Base-by-base conservation (phyloP, 371 early-diverging fungal genomes). In the Smittium culicis region DNA sequence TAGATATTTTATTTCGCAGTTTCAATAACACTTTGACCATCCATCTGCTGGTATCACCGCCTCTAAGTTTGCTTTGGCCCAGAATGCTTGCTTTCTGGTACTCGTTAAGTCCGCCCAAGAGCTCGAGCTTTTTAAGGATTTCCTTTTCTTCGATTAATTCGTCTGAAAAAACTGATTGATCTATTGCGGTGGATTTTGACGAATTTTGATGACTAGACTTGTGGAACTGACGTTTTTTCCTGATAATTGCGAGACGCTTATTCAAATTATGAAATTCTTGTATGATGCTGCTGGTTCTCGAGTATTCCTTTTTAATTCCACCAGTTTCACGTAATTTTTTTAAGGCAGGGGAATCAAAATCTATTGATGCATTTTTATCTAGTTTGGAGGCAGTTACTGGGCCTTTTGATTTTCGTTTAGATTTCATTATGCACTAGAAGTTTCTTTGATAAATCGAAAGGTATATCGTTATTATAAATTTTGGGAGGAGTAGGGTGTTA, bases 41-140 rank as follows among this genome's bases (percentile, higher is more conserved):
- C 91, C 91, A 94, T 66, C 88, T 86, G 33, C 89, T 87, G 0
- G 90, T 88, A 64, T 89, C 92, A 20, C 88, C 86, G 33, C 94
- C 94, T 57, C 88, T 83, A 34, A 76, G 68, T 74, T 88, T 88
- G 73, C 88, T 86, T 65, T 91, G 91, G 8, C 93, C 94, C 54
- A 86, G 70, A 1, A 90, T 82, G 1, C 86, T 86, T 0, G 92
- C 92, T 58, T 83, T 80, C 66, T 94, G 94, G 68, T 94, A 94
- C 77, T 86, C 87, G 68, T 92, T 86, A 34, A 94, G 70, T 0
- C 94, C 94, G 24, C 94, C 93, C 72, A 93, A 79, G 14, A 77
- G 80, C 34, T 89, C 85, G 83, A 93, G 85, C 79, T 89, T 59
- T 59, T 16, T 8, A 25, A 16, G 11, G 5, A 59, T 59, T 59